A percentile compares a stretch with the other conserved stretches of the same genome.
These are phyloP conservation scores for Fusarium dlaminii DNA, from an alignment of 2,329 filamentous ascomycete species.

Conservation along the genomic window DNA sequence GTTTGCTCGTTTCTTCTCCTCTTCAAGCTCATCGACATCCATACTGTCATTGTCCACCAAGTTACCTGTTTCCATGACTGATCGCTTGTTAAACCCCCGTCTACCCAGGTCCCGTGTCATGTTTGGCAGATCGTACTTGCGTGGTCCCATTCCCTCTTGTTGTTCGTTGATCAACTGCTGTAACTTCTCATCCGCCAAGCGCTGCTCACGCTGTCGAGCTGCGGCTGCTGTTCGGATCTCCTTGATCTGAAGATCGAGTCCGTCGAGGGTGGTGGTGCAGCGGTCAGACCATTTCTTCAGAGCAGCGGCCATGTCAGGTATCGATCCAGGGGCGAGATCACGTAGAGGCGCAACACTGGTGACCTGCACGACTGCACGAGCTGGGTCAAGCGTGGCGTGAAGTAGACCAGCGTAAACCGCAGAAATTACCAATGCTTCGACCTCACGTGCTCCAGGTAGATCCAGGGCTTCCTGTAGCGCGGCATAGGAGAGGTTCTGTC, in stretches of 20 bases:
- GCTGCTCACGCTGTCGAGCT: constrained; percentile 60
- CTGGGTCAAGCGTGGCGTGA: constrained; percentile 83
- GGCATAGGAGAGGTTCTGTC: constrained; percentile 75
- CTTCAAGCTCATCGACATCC: constrained; percentile 65
- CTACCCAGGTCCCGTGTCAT: constrained; percentile 41
- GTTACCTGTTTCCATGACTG: constrained; percentile 56
- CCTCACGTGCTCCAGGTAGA: constrained; percentile 71
- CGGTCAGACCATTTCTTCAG: constrained; percentile 81
- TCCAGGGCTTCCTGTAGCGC: constrained; percentile 73
- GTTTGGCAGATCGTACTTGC: constrained; percentile 41
- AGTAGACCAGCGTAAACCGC: constrained; percentile 89
- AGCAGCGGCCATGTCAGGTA: constrained; percentile 73
- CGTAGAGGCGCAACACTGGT: constrained; percentile 85
- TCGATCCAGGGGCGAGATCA: constrained; percentile 79
- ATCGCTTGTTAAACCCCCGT: constrained; percentile 45
- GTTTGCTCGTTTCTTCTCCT: constrained; percentile 61
- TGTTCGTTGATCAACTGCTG: constrained; percentile 60
- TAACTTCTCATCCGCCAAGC: constrained; percentile 58
- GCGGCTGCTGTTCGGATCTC: constrained; percentile 69
- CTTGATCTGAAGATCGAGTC: constrained; percentile 79
- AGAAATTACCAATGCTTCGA: constrained; percentile 87
- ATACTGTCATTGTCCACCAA: constrained; percentile 60
- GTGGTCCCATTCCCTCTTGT: constrained; percentile 51
- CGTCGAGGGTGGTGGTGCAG: constrained; percentile 76
- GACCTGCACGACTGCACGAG: constrained; percentile 77